These are phyloP conservation scores for Cordyceps tenuipes DNA, from an alignment of 2,329 filamentous ascomycete species.

Conservation along the genomic window DNA sequence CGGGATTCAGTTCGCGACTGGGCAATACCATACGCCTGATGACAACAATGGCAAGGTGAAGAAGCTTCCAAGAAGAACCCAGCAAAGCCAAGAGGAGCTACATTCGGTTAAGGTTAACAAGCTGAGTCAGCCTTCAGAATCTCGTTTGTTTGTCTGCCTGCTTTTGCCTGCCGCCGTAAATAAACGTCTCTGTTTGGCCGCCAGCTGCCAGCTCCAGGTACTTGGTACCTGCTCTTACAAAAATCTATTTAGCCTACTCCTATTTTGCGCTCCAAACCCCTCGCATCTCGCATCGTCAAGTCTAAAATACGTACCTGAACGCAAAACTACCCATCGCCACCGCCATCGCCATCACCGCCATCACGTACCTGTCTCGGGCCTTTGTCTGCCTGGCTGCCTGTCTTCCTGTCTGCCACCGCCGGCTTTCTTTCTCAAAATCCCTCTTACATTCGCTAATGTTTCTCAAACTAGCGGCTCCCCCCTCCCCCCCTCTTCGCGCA, in stretches of 20 bases:
- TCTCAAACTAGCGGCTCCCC: not conserved
- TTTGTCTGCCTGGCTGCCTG: not conserved
- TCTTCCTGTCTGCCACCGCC: not conserved
- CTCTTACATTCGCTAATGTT: not conserved
- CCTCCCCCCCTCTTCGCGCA: not conserved
- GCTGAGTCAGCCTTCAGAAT: conserved; percentile 5
- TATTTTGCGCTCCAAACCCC: not conserved
- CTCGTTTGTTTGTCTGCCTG: not conserved
- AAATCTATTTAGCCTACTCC: not conserved
- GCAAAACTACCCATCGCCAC: not conserved
- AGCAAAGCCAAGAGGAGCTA: not conserved
- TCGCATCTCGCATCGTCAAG: not conserved
- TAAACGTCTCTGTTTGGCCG: not conserved
- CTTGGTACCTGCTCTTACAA: not conserved
- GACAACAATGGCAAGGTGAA: not conserved
- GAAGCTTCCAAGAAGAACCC: not conserved
- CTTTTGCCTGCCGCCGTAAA: not conserved
- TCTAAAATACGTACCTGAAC: not conserved
- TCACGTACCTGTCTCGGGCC: not conserved
- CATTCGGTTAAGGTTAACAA: not conserved
- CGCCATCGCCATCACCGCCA: not conserved
- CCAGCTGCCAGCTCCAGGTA: not conserved
- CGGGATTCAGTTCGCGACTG: conserved; percentile 7
- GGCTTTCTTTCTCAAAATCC: not conserved
- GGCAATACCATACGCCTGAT: conserved; percentile 6